These are phyloP conservation scores for Colletotrichum cuscutae DNA, from an alignment of 2,329 filamentous ascomycete genomes.

Conservation along the genomic window DNA sequence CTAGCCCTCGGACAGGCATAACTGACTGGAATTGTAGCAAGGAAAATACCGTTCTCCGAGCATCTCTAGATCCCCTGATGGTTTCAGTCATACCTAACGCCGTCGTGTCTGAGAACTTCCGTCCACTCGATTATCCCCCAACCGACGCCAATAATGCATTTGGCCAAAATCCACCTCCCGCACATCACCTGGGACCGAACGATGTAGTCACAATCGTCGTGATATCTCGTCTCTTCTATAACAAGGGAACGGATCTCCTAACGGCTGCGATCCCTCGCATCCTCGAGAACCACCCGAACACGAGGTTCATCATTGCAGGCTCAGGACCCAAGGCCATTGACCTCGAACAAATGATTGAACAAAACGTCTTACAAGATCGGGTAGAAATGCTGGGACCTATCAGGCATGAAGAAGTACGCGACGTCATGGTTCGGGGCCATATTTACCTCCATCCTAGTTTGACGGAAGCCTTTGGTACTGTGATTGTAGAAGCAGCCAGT, in stretches of 20 bases:
- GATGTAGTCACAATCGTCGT: constrained; percentile 97
- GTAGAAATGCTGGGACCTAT: constrained; percentile 93
- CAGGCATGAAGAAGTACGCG: constrained; percentile 93
- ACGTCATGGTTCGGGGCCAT: constrained; percentile 97
- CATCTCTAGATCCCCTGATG: constrained; percentile 94
- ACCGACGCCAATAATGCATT: constrained; percentile 44
- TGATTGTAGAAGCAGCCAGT: constrained; percentile 95
- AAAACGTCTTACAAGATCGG: constrained; percentile 91
- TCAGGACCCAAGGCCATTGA: constrained; percentile 97
- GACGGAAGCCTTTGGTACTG: constrained; percentile 96
- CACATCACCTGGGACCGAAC: constrained; percentile 78
- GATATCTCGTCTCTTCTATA: constrained; percentile 97
- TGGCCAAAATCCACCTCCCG: constrained; percentile 60
- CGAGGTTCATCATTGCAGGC: constrained; percentile 95
- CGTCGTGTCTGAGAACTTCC: constrained; percentile 95
- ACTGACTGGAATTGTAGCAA: constrained; percentile 69
- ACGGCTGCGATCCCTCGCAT: constrained; percentile 96
- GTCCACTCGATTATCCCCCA: constrained; percentile 65
- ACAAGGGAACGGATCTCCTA: constrained; percentile 97
- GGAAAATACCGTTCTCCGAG: constrained; percentile 95
- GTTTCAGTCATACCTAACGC: constrained; percentile 98
- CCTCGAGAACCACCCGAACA: constrained; percentile 87
- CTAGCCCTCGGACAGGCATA: neutral
- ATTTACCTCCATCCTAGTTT: constrained; percentile 96
- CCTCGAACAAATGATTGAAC: constrained; percentile 97